These are phyloP conservation scores for Beauveria australis DNA, from an alignment of 2,329 filamentous ascomycete genomes.

Conservation along the genomic window DNA sequence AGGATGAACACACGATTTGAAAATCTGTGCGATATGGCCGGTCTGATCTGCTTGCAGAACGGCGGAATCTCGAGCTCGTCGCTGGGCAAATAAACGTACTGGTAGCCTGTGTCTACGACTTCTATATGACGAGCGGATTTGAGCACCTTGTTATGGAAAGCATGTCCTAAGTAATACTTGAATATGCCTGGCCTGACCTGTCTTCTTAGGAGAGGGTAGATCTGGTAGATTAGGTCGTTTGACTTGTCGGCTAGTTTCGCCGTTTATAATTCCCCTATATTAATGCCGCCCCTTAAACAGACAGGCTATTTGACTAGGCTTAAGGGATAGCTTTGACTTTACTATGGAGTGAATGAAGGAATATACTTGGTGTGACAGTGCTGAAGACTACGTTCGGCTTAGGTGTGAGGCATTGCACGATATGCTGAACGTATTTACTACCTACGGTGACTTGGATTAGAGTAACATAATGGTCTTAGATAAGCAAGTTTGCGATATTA, in stretches of 20 bases:
- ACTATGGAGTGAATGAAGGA: slow-evolving; percentile 1
- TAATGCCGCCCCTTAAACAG: neutral
- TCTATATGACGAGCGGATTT: neutral
- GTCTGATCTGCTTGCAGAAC: neutral
- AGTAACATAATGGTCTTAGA: slow-evolving; percentile 6
- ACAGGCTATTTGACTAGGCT: neutral
- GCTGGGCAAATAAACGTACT: neutral
- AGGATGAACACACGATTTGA: neutral
- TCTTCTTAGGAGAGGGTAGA: neutral
- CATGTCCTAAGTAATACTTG: neutral
- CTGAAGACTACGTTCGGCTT: neutral
- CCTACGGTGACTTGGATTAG: slow-evolving; percentile 7
- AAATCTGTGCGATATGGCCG: neutral
- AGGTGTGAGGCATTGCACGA: neutral
- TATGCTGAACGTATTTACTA: slow-evolving; percentile 1
- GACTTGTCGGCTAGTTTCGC: neutral
- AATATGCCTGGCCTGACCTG: neutral
- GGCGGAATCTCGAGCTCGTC: slow-evolving; percentile 1
- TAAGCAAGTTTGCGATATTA: slow-evolving; percentile 2
- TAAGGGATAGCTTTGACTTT: neutral
- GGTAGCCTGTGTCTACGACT: slow-evolving; percentile 2
- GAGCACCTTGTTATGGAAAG: slow-evolving; percentile 1
- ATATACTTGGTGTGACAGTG: neutral
- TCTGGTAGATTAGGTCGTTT: neutral
- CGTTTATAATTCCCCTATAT: neutral